Base-by-base conservation (phyloP, 1,284 basidiomycete genomes). In the Austroboletus olivaceoglutinosus region DNA sequence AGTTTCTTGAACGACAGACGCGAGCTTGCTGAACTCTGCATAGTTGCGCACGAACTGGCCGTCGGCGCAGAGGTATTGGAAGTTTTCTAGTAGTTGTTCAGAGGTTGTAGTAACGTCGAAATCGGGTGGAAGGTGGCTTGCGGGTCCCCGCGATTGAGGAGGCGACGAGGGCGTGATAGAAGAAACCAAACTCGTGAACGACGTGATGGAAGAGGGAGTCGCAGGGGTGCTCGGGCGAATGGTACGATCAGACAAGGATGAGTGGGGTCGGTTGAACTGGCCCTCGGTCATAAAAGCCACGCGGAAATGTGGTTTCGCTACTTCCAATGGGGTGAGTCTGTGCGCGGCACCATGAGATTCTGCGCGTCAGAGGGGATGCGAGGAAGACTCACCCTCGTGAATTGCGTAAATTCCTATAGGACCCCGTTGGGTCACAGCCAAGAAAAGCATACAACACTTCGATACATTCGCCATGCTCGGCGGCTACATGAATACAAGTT, bases 401-500 rank as follows among this genome's bases (percentile, higher is more conserved):
- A 62, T 89, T 89, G 45, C 80, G 78, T 64, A 84, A 64, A 55
- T 82, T 77, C 25, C 80, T 76, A 21, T 82, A 75, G 5, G 70
- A 60, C 27, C 80, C 77, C 6, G 74, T 76, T 0, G 70, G 67
- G 62, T 89, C 87, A 55, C 79, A 83, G 43, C 83, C 78, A 38
- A 89, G 72, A 53, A 89, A 71, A 39, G 83, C 76, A 47, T 74
- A 70, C 36, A 89, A 67, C 19, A 89, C 67, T 49, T 84, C 81
- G 21, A 81, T 68, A 65, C 75, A 85, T 51, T 88, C 83, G 12
- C 95, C 96, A 53, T 89, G 86, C 59, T 93, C 88, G 7, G 96
- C 95, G 19, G 95, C 95, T 48, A 98, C 78, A 73, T 98, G 95
- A 55, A 98, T 84, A 58, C 94, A 95, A 42, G 91, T 96, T 62